Evolutionary conservation across 2,329 filamentous ascomycete species (phyloP).

Genomic region (Colletotrichum simmondsii): DNA sequence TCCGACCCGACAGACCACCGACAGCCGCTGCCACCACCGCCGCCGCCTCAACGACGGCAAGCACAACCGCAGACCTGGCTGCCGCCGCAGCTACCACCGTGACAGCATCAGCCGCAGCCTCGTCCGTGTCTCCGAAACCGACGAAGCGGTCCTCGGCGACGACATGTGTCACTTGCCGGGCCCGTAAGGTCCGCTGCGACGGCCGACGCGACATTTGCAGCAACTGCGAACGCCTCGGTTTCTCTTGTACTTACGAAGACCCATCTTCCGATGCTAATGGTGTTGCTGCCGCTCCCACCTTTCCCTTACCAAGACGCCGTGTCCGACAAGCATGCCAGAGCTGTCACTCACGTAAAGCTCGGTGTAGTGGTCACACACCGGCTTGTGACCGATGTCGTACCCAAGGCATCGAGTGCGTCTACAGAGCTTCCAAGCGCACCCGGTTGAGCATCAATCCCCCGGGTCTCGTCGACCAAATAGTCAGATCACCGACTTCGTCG

Average conservation of each 20-base stretch:
- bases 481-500: constrained; percentile 24
- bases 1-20: constrained; percentile 34
- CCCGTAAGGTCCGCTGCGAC: constrained; percentile 69
- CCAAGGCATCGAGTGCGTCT: constrained; percentile 67
- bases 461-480: constrained; percentile 12
- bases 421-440: constrained; percentile 59
- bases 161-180: constrained; percentile 65
- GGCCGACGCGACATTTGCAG: constrained; percentile 63
- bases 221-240: constrained; percentile 69
- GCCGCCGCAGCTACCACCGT: constrained; percentile 11
- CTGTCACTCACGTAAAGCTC: constrained; percentile 68
- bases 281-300: constrained; percentile 41
- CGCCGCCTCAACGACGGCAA: not conserved
- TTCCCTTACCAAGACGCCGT: constrained; percentile 59
- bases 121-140: constrained; percentile 34
- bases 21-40: constrained; percentile 24
- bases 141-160: constrained; percentile 56
- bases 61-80: constrained; percentile 1
- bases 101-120: constrained; percentile 30
- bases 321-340: constrained; percentile 67
- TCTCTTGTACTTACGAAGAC: constrained; percentile 67
- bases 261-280: constrained; percentile 53
- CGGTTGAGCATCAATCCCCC: constrained; percentile 25
- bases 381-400: constrained; percentile 63
- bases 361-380: constrained; percentile 67